These are phyloP conservation scores for Durusdinium trenchii DNA, from an alignment of 73 alveolate genomes.

Conservation along the genomic window DNA sequence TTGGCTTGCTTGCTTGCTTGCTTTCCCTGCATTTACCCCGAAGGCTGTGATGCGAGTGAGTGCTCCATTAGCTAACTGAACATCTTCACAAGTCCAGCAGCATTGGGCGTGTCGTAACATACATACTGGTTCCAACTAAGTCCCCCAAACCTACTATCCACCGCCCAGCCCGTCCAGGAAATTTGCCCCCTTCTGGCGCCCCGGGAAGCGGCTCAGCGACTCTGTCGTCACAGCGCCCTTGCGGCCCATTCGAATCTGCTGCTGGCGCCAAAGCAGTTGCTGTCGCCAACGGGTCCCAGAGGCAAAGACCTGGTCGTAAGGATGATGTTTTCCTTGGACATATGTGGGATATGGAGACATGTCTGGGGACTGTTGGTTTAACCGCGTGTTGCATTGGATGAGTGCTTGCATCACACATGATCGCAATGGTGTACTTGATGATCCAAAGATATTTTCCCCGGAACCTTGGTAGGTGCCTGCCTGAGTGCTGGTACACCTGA, in stretches of 20 bases:
- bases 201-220: background rate
- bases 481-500: too few species aligned
- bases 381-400: too few species aligned
- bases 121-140: background rate
- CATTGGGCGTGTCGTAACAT: background rate
- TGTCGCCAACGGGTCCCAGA: conserved; percentile 26
- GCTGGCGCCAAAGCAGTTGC: background rate
- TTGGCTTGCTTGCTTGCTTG: too few species aligned
- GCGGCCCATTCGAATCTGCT: conserved; percentile 5
- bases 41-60: too few species aligned
- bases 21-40: too few species aligned
- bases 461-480: too few species aligned
- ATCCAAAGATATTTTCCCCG: too few species aligned
- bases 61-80: background rate
- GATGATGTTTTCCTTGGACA: too few species aligned
- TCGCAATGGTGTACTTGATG: too few species aligned
- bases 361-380: too few species aligned
- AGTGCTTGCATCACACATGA: too few species aligned
- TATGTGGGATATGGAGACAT: too few species aligned
- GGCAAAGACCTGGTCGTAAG: conserved; percentile 18
- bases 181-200: background rate
- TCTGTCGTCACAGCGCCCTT: background rate
- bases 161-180: background rate
- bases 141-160: background rate
- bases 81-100: background rate